Percentiles rank a stretch among this genome's conserved stretches.
phyloP scores from a whole-genome alignment of 305 asterid genomes.

The Fraxinus angustifolia region DNA sequence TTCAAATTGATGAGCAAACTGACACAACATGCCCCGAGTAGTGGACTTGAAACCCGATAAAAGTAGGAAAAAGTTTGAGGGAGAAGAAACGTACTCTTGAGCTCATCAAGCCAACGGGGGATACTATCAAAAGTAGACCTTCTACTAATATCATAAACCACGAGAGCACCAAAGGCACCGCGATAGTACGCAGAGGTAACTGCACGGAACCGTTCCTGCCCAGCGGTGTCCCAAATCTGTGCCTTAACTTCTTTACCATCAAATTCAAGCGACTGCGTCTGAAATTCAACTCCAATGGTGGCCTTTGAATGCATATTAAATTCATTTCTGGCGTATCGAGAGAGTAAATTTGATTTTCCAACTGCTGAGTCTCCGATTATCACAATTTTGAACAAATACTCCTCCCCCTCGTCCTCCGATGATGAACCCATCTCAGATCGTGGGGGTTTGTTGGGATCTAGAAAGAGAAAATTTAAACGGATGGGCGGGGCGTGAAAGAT shows the following conservation, averaged over 20 bases:
- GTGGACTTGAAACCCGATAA: background rate
- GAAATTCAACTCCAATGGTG: constrained; percentile 77
- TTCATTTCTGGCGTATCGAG: constrained; percentile 73
- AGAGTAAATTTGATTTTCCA: constrained; percentile 67
- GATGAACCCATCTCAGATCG: constrained; percentile 39
- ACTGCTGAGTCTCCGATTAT: constrained; percentile 78
- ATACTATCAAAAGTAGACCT: constrained; percentile 65
- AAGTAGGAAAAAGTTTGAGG: background rate
- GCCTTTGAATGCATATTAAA: constrained; percentile 69
- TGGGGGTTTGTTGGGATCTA: background rate
- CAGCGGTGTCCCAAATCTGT: constrained; percentile 89
- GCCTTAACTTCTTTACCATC: constrained; percentile 80
- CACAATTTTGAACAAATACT: constrained; percentile 67
- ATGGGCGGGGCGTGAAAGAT: background rate
- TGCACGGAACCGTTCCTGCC: constrained; percentile 77
- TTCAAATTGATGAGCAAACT: background rate
- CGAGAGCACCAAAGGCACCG: constrained; percentile 76
- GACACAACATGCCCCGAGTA: background rate
- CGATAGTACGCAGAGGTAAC: constrained; percentile 86
- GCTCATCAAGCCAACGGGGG: constrained; percentile 75
- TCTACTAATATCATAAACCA: constrained; percentile 66
- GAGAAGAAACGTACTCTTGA: constrained; percentile 44
- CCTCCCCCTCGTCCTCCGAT: constrained; percentile 76
- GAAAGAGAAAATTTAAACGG: background rate
- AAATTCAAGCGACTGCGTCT: constrained; percentile 64